These are phyloP conservation scores for Podospora comata DNA, from an alignment of 495 filamentous ascomycete species.

Conservation along the genomic window DNA sequence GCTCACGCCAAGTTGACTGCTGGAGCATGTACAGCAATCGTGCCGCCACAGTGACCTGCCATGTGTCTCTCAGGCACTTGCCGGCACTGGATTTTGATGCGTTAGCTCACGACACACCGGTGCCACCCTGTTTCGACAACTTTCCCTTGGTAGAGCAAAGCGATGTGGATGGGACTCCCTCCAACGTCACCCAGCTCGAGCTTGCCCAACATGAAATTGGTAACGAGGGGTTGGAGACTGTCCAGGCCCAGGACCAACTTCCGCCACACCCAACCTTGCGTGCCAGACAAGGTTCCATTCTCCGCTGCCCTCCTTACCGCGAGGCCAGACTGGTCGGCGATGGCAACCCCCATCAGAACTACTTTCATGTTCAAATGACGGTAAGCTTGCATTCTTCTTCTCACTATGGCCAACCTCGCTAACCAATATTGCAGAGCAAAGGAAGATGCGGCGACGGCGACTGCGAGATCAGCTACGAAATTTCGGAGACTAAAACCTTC, in stretches of 20 bases:
- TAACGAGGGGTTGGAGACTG: background rate
- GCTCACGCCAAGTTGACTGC: background rate
- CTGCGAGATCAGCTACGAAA: background rate
- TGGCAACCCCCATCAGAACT: constrained; percentile 14
- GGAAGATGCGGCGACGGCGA: background rate
- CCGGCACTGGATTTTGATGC: background rate
- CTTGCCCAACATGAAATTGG: background rate
- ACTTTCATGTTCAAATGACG: constrained; percentile 6
- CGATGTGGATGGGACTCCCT: background rate
- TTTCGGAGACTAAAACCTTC: background rate
- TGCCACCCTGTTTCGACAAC: background rate
- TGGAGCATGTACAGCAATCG: background rate
- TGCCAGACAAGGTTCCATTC: background rate
- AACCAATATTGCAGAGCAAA: background rate
- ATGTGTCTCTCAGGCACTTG: background rate
- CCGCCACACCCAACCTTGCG: background rate
- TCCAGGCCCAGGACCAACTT: background rate
- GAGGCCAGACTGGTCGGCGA: background rate
- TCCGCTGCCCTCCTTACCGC: background rate
- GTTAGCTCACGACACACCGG: background rate
- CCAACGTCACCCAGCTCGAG: background rate
- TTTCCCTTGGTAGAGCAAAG: background rate
- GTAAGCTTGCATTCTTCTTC: background rate
- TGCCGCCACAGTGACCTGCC: background rate
- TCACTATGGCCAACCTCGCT: background rate